Base-by-base conservation (phyloP, 345 rosid species). In the Zanthoxylum bungeanum region DNA sequence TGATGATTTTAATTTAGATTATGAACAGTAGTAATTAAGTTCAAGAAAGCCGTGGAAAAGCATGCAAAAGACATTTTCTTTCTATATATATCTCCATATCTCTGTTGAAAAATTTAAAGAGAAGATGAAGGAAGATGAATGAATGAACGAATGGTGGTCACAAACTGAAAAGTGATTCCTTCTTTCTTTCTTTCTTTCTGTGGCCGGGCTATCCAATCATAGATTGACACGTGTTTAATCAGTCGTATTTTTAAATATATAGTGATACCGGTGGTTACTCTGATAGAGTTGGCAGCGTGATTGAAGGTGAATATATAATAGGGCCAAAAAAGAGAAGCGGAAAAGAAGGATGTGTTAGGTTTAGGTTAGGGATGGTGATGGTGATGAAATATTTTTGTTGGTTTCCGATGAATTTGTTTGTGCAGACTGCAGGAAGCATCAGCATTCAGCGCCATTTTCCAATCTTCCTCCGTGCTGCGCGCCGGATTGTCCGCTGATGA, bases 21-120 rank as follows among this genome's bases (percentile, higher is more conserved):
- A 10, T 21, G 33, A 40, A 52, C 49, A 39, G 24, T 25, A 25
- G 12, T 19, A 10, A 22, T 50, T 52, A 76, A 80, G 83, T 76
- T 76, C 83, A 80, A 80, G 83, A 80, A 80, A 80, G 80, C 83
- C 80, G 83, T 80, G 83, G 83, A 80, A 80, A 80, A 80, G 76
- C 83, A 79, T 79, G 83, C 72, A 59, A 72, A 79, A 34, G 70
- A 70, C 57, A 19, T 8, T 21, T 59, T 24, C 10, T 47, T 37
- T 62, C n/a, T 40, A 30, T 16, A 17, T 40, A 46, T n/a, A 27
- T 40, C 9, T 14, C 14, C 33, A 16, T 17, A 44, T 12, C 4
- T 44, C 49, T 3, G 49, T 14, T 44, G 1, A 14, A 42, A n/a
- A n/a, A n/a, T n/a, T n/a, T n/a, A 14, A 1, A 42, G 47, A 4